phyloP scores from a whole-genome alignment of 345 rosid species.

The Rhodamnia rubescens region DNA sequence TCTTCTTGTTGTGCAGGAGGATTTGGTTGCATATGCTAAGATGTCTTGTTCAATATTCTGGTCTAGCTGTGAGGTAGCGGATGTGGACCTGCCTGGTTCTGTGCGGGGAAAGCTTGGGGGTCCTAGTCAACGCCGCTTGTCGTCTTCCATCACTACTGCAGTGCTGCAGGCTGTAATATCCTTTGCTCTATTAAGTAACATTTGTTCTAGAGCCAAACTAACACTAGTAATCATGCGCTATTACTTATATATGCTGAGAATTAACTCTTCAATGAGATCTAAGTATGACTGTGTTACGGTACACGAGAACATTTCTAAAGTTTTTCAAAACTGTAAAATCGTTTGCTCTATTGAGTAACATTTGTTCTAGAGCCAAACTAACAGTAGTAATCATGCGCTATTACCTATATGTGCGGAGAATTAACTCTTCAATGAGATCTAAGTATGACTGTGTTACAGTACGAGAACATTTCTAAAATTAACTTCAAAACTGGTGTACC shows the following conservation, averaged over 20 bases:
- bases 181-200: not conserved
- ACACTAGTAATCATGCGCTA: not conserved
- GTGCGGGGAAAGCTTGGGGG: constrained; percentile 90
- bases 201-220: not conserved
- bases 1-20: constrained; percentile 40
- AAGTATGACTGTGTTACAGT: too few species aligned
- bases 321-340: not conserved
- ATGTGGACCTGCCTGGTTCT: constrained; percentile 48
- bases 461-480: not conserved
- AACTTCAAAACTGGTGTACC: not conserved
- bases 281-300: not conserved
- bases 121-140: constrained; percentile 89
- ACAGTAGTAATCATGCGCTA: too few species aligned
- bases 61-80: constrained; percentile 28
- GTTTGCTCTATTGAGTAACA: too few species aligned
- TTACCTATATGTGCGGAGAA: not conserved
- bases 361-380: too few species aligned
- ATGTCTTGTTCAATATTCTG: constrained; percentile 56
- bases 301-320: not conserved
- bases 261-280: not conserved
- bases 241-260: not conserved
- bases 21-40: constrained; percentile 52
- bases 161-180: constrained; percentile 73
- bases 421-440: too few species aligned
- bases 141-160: constrained; percentile 45